Conservation (phyloP, 2,329 filamentous ascomycete species). For the Magnaporthiopsis poae region DNA sequence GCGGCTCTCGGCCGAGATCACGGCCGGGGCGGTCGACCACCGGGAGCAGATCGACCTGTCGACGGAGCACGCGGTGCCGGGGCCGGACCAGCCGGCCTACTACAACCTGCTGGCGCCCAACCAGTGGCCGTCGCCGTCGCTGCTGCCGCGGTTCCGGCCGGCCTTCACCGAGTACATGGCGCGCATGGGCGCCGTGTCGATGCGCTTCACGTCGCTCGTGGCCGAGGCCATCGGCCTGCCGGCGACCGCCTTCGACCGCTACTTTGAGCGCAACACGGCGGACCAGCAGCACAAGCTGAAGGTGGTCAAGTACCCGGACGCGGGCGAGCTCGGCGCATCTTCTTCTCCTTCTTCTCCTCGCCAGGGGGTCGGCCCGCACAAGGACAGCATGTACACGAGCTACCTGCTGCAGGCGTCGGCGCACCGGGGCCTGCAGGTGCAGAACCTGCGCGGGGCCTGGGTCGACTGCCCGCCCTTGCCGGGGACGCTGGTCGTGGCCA, state of each 20-base stretch:
- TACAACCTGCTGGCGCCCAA: conserved; percentile 67
- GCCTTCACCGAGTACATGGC: conserved; percentile 67
- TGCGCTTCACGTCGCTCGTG: conserved; percentile 67
- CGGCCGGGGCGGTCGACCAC: conserved; percentile 66
- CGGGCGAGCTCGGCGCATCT: conserved; percentile 38
- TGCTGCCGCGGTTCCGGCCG: conserved; percentile 57
- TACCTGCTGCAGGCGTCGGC: conserved; percentile 70
- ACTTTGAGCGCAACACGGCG: conserved; percentile 57
- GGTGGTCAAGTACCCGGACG: conserved; percentile 76
- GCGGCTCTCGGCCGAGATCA: conserved; percentile 57
- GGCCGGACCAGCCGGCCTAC: conserved; percentile 54
- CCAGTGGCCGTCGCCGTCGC: conserved; percentile 62
- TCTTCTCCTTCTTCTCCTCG: no score
- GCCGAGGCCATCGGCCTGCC: conserved; percentile 74
- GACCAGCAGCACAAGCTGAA: conserved; percentile 77
- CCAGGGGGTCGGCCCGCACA: conserved; percentile 64
- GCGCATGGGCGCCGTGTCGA: conserved; percentile 62
- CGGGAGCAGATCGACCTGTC: conserved; percentile 81
- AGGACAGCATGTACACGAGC: conserved; percentile 73
- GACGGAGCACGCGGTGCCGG: conserved; percentile 61
- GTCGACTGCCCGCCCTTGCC: conserved; percentile 69
- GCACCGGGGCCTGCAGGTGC: conserved; percentile 73
- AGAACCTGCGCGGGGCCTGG: conserved; percentile 70
- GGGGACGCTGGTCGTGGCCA: conserved; percentile 75
- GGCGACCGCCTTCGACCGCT: conserved; percentile 59